These are phyloP conservation scores for Candida adriatica DNA, from an alignment of 805 yeast species.

Conservation along the genomic window DNA sequence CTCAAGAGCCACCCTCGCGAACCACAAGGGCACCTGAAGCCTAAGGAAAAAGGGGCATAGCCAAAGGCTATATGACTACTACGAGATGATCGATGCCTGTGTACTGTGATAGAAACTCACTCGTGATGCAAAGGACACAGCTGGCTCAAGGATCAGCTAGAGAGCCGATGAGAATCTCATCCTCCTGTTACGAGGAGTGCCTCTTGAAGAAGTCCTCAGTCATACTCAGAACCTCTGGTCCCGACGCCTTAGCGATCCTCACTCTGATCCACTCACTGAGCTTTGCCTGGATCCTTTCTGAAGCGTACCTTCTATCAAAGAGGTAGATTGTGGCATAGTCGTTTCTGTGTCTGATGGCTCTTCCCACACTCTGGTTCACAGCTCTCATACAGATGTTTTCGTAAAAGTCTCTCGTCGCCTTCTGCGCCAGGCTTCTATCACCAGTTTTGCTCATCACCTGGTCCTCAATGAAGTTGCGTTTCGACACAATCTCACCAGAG, in stretches of 20 bases:
- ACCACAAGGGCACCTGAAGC: too few relatives aligned
- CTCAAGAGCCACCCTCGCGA: too few relatives aligned
- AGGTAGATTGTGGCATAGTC: constrained; percentile 77
- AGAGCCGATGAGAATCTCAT: too few relatives aligned
- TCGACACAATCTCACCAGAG: constrained; percentile 77
- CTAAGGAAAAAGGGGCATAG: too few relatives aligned
- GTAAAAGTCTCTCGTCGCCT: constrained; percentile 49
- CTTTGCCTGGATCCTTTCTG: constrained; percentile 42
- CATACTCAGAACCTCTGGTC: constrained; percentile 15
- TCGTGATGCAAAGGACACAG: too few relatives aligned
- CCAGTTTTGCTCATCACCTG: constrained; percentile 39
- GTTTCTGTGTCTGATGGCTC: constrained; percentile 77
- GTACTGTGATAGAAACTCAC: too few relatives aligned
- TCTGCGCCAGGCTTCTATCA: constrained; percentile 36
- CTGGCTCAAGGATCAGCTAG: too few relatives aligned
- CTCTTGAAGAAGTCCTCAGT: constrained; percentile 19
- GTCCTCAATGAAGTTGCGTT: constrained; percentile 54
- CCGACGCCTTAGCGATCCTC: constrained; percentile 25
- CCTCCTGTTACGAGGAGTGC: too few relatives aligned
- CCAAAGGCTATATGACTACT: too few relatives aligned
- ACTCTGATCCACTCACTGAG: constrained; percentile 69
- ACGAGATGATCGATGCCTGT: too few relatives aligned
- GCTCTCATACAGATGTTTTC: constrained; percentile 88
- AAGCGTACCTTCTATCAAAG: constrained; percentile 56
- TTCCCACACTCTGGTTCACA: constrained; percentile 86